Evolutionary conservation across 164 flowering plant species (phyloP), one percentile per base, ranked within the genome.

Genomic region (Saururus chinensis): DNA sequence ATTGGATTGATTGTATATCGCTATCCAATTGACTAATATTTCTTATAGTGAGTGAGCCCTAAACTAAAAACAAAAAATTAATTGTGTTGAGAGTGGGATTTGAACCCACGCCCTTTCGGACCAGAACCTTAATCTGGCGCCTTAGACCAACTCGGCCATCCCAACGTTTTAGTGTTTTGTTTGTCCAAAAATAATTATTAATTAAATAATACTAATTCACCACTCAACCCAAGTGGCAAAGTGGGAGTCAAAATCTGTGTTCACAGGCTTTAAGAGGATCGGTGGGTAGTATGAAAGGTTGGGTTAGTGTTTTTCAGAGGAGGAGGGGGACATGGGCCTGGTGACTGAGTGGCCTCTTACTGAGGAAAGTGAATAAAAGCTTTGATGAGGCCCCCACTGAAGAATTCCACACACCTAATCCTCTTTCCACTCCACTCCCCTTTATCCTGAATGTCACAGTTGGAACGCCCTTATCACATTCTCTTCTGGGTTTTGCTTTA

Each of bases 91-190:
- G 81, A 87, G 87, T 89, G 89, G 92, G 88, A 87, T 89, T 87
- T 79, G 96, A 89, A 85, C 89, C 93, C 93, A 89, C 86, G 91
- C 89, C 96, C 93, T 89, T 89, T 82, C 89, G 92, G 89, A 87
- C 92, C 85, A 85, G 89, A 86, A 86, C 90, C 90, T 89, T 84
- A 89, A 84, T 84, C 93, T 81, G 86, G 89, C 87, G 86, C 92
- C 93, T 89, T 85, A 84, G 87, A 84, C 89, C 88, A 87, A 87
- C 95, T 85, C 92, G 87, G 85, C 89, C 89, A 85, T 85, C 77
- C 82, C 88, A 79, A 82, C 84, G n/a, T n/a, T 30, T 2, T 30
- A 6, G 37, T 30, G 37, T 30, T 6, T 6, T 30, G 37, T 30
- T 6, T 2, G 37, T 6, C 37, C 6, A 30, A 30, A 30, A 30